A percentile compares a stretch with the other conserved stretches of the same genome.
Conservation (phyloP, 768 basidiomycete genomes). For the Suillus lakei region DNA sequence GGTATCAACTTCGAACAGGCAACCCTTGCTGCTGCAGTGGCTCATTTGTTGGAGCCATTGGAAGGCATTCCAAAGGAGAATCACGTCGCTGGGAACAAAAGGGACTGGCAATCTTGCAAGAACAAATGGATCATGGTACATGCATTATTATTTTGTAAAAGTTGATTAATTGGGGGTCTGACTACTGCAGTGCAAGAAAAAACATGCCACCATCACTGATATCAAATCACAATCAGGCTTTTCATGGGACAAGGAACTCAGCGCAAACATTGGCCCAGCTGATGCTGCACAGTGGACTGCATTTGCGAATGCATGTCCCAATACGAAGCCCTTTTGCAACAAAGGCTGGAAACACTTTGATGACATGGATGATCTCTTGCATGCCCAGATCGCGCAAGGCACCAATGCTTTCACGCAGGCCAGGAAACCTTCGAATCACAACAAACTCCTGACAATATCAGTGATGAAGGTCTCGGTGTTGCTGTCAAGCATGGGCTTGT, state of each 20-base stretch:
- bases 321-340: background rate
- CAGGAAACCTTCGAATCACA: background rate
- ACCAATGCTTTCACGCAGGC: background rate
- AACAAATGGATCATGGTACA: background rate
- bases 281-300: background rate
- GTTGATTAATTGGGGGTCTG: background rate
- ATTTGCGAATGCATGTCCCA: background rate
- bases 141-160: background rate
- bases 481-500: no score
- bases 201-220: background rate
- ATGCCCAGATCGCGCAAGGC: background rate
- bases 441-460: background rate
- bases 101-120: background rate
- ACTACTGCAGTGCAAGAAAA: background rate
- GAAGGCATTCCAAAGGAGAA: background rate
- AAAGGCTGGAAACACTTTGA: background rate
- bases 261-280: background rate
- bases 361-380: background rate
- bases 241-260: background rate
- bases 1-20: background rate
- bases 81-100: background rate
- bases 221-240: background rate
- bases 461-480: background rate
- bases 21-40: background rate
- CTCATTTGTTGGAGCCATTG: background rate